Evolutionary conservation across 768 basidiomycete species (phyloP).

Genomic region (Xerocomellus intermedius): DNA sequence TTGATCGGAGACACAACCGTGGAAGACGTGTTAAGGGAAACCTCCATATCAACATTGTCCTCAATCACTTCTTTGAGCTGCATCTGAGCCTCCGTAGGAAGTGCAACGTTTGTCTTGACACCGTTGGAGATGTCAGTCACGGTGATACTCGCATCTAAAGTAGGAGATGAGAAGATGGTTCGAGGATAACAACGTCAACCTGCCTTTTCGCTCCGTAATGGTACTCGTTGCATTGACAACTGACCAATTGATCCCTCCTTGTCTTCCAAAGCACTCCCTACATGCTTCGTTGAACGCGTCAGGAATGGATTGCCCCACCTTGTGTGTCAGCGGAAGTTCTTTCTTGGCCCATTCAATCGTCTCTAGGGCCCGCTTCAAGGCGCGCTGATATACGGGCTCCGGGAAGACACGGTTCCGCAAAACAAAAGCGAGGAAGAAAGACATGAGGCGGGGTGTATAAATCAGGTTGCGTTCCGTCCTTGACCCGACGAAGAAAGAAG

Average conservation of each 20-base stretch:
- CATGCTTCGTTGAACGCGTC: slow-evolving; percentile 51
- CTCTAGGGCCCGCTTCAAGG: slow-evolving; percentile 45
- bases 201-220: slow-evolving; percentile 9
- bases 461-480: slow-evolving; percentile 50
- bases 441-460: slow-evolving; percentile 51
- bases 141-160: slow-evolving; percentile 13
- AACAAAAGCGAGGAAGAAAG: slow-evolving; percentile 63
- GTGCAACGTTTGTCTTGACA: slow-evolving; percentile 9
- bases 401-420: slow-evolving; percentile 53
- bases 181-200: neutral
- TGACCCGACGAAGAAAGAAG: neutral
- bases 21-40: slow-evolving; percentile 7
- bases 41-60: slow-evolving; percentile 23
- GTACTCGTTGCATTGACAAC: slow-evolving; percentile 7
- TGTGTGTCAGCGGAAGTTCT: slow-evolving; percentile 44
- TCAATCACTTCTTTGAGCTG: slow-evolving; percentile 30
- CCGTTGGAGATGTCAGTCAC: slow-evolving; percentile 20
- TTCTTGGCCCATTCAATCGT: slow-evolving; percentile 40
- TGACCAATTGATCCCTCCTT: slow-evolving; percentile 40
- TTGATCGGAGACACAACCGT: neutral
- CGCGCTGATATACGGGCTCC: slow-evolving; percentile 45
- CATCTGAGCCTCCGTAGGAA: slow-evolving; percentile 25
- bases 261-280: slow-evolving; percentile 47
- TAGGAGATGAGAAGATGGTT: slow-evolving; percentile 5
- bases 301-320: slow-evolving; percentile 39